Percentiles rank a stretch among this genome's conserved stretches.
These are phyloP conservation scores for Exophiala oligosperma DNA, from an alignment of 2,329 filamentous ascomycete species.

Conservation along the genomic window DNA sequence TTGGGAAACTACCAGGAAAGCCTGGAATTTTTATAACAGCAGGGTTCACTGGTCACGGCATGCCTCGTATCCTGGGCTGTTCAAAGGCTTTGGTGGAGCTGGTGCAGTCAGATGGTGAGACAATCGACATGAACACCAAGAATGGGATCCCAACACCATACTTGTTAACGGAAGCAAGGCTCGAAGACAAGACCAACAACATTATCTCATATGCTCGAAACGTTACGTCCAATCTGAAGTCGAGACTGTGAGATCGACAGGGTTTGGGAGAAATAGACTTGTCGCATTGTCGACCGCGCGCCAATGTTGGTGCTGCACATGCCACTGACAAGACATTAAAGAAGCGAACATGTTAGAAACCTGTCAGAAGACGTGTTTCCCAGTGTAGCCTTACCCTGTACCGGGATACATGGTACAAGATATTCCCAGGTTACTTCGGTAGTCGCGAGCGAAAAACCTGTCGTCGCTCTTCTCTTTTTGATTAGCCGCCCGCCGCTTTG, in stretches of 20 bases:
- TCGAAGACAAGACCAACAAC: neutral
- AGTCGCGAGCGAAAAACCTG: neutral
- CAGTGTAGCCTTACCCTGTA: too few species aligned
- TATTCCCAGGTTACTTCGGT: too few species aligned
- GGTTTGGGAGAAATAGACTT: too few species aligned
- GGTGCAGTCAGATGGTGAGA: neutral
- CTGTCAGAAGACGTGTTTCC: too few species aligned
- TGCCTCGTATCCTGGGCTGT: slow-evolving; percentile 61
- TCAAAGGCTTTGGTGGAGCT: slow-evolving; percentile 26
- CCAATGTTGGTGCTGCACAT: too few species aligned
- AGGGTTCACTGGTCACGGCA: slow-evolving; percentile 67
- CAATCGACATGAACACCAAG: neutral
- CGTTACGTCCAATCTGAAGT: neutral
- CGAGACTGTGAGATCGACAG: neutral
- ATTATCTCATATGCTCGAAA: neutral
- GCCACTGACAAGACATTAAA: too few species aligned
- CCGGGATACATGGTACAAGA: too few species aligned
- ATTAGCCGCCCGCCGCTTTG: neutral
- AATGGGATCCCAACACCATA: neutral
- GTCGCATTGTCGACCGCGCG: too few species aligned
- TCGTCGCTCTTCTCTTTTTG: neutral
- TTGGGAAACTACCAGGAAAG: slow-evolving; percentile 51
- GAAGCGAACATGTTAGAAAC: too few species aligned
- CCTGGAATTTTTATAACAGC: slow-evolving; percentile 56
- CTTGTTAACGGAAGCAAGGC: neutral